Conservation (phyloP, 192 early-diverging fungal species). For the Chytriomyces hyalinus region DNA sequence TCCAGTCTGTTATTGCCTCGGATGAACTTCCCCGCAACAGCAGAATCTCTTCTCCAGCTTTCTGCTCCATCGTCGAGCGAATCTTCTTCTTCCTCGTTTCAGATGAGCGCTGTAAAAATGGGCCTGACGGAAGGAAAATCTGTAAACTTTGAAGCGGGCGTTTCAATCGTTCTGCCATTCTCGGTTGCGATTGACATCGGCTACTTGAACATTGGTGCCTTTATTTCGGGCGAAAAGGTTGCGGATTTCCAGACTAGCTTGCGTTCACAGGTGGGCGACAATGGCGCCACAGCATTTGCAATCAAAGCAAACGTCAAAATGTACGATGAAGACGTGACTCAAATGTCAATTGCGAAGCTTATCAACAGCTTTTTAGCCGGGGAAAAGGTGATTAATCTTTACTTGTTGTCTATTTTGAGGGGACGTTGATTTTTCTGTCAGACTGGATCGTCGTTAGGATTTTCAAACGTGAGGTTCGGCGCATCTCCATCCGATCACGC, state of each 20-base stretch:
- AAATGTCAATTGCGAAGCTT: background rate
- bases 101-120: too few relatives aligned
- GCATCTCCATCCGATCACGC: background rate
- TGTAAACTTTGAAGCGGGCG: constrained; percentile 29
- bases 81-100: background rate
- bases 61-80: background rate
- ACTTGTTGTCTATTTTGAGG: too few relatives aligned
- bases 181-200: constrained; percentile 38
- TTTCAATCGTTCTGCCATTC: constrained; percentile 37
- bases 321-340: background rate
- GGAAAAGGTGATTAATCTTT: background rate
- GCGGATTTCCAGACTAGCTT: constrained; percentile 17
- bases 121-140: constrained; percentile 17
- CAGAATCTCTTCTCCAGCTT: background rate
- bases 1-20: background rate
- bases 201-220: constrained; percentile 22
- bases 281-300: background rate
- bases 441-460: background rate
- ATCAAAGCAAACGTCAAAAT: background rate
- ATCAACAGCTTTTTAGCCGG: background rate
- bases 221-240: constrained; percentile 32
- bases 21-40: background rate
- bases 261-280: background rate
- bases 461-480: background rate
- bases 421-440: background rate